Conservation (phyloP, 768 basidiomycete genomes). For the Boletus rubroflammeus region DNA sequence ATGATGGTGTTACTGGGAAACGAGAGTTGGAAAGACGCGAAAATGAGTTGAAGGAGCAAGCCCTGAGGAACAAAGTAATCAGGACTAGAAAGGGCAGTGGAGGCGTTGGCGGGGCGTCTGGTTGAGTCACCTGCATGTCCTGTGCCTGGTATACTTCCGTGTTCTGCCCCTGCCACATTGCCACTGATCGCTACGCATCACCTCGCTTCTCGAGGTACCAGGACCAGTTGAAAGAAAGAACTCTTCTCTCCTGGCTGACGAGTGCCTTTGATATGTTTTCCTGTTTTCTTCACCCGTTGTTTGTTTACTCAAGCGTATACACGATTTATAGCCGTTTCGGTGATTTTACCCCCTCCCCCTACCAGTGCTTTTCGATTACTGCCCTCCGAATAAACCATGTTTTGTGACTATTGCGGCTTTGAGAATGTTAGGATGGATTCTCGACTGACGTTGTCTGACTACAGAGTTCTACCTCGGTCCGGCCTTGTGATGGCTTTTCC, state of each 20-base stretch:
- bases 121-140: conserved; percentile 16
- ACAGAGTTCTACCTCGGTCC: background rate
- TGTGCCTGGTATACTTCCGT: conserved; percentile 19
- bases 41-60: conserved; percentile 77
- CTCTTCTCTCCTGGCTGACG: conserved; percentile 21
- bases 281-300: background rate
- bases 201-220: conserved; percentile 22
- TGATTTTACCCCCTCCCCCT: conserved; percentile 4
- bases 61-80: conserved; percentile 78
- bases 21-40: conserved; percentile 65
- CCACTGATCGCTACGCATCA: conserved; percentile 22
- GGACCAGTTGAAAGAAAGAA: conserved; percentile 20
- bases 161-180: conserved; percentile 12
- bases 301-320: conserved; percentile 22
- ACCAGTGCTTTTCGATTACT: conserved; percentile 21
- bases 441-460: background rate
- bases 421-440: background rate
- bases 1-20: conserved; percentile 13
- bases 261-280: conserved; percentile 18
- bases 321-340: conserved; percentile 20
- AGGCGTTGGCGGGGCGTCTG: conserved; percentile 15
- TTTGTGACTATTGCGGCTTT: conserved; percentile 7
- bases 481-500: no score
- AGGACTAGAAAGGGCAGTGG: conserved; percentile 57
- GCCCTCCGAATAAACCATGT: conserved; percentile 15